Evolutionary conservation across 2,329 filamentous ascomycete species (phyloP), one percentile per base, ranked within the genome.

Genomic region (Microdochium paspali): DNA sequence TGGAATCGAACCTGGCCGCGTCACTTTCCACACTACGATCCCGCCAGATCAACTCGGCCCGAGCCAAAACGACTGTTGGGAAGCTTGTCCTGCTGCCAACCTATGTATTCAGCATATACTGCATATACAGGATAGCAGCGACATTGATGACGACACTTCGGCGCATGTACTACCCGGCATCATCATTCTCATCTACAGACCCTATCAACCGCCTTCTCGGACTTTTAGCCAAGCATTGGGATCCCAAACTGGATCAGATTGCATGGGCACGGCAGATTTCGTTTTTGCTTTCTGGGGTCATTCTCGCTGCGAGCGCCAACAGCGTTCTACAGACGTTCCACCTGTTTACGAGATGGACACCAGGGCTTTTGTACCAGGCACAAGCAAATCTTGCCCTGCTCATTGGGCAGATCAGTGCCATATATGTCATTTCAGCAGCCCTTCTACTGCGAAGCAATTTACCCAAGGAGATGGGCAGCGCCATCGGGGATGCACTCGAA

Each of bases 181-280:
- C 67, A 15, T 68, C 78, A 31, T 84, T 88, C 64, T 76, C 84
- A 24, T 79, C 79, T 46, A 83, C 82, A 15, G 90, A 95, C 60
- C 89, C 89, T 1, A 86, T 95, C 61, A 94, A 86, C 67, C 85
- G 88, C 53, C 76, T 91, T 51, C 77, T 95, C 9, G 86, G 87
- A 4, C 73, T 94, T 12, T 68, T 95, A 18, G 87, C 87, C 3
- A 84, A 85, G 48, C 87, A 94, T 66, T 90, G 87, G 79, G 87
- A 94, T 60, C 86, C 87, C 2, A 80, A 83, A 50, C 77, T 95
- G 24, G 86, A 95, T 66, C 86, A 89, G 58, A 76, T 81, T 10
- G 85, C 87, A 10, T 94, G 88, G 87, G 84, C 86, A 21, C 83
- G 87, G 25, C 86, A 89, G 59, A 90, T 94, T 54, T 89, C 85